Evolutionary conservation across 192 early-diverging fungal species (phyloP).

Genomic region (Coemansia sp.): DNA sequence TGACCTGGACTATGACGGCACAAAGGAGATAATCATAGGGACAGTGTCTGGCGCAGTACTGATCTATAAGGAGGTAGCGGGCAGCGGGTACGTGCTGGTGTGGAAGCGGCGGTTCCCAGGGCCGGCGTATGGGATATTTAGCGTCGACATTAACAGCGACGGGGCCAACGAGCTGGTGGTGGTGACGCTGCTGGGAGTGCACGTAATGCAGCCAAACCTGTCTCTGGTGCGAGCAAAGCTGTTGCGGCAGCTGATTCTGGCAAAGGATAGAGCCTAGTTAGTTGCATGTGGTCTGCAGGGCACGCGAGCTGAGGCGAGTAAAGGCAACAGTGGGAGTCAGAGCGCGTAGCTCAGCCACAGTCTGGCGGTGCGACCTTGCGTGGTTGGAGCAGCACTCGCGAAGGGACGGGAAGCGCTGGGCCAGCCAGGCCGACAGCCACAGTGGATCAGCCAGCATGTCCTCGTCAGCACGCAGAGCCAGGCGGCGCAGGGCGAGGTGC

Average conservation of each 20-base stretch:
- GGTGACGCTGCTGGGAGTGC: conserved; percentile 50
- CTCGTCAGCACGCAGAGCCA: conserved; percentile 38
- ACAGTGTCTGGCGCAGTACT: conserved; percentile 45
- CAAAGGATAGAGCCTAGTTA: conserved; percentile 6
- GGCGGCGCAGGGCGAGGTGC: conserved; percentile 18
- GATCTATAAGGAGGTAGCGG: conserved; percentile 43
- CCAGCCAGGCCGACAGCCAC: conserved; percentile 39
- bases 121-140: conserved; percentile 43
- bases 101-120: conserved; percentile 50
- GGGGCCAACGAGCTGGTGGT: conserved; percentile 52
- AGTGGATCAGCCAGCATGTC: conserved; percentile 35
- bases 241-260: conserved; percentile 31
- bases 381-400: conserved; percentile 44
- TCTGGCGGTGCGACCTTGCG: conserved; percentile 29
- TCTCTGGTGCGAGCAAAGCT: conserved; percentile 30
- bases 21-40: conserved; percentile 42
- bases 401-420: conserved; percentile 31
- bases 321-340: conserved; percentile 27
- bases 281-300: conserved; percentile 21
- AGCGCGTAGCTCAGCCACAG: conserved; percentile 22
- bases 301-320: conserved; percentile 33
- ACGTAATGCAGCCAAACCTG: conserved; percentile 51
- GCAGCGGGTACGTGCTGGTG: conserved; percentile 37
- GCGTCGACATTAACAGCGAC: conserved; percentile 50
- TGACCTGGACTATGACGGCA: conserved; percentile 39